Evolutionary conservation across 108 stramenopile genomes (phyloP), one percentile per base, ranked within the genome.

Genomic region (Mediolabrus comicus): DNA sequence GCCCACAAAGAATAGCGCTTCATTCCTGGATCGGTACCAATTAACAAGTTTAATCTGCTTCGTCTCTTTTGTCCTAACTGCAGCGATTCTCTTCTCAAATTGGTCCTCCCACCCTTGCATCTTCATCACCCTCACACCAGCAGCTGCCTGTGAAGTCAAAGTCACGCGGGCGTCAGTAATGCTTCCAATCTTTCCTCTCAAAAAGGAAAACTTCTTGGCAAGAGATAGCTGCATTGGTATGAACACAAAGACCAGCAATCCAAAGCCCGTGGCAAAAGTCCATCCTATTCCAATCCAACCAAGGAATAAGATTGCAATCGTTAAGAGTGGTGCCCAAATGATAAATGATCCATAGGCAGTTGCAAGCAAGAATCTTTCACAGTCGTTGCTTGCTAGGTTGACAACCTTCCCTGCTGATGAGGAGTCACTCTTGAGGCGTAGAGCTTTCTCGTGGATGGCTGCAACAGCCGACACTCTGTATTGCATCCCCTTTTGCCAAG

Each of bases 181-280:
- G 6, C 36, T 74, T 10, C 95, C 95, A 58, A 96, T 84, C 26
- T 69, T 81, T n/a, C 62, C 65, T 4, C 97, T 83, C n/a, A 86
- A 74, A 12, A 55, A 22, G 0, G 89, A 92, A 62, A 98, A 97
- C 27, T 71, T 71, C 19, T 81, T 69, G 36, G 80, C 67, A 31
- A 96, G 74, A 24, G 66, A 81, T 43, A 91, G 62, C 77, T 96
- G 97, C 59, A 95, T 32, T 3, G 94, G 95, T 0, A 96, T 83
- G 22, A 98, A 87, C 0, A 91, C 67, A 31, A 86, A 72, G 10
- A 94, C 46, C 17, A 96, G 58, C 39, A 96, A 63, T 2, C 74
- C 89, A 66, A 90, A 90, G 13, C 93, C 97, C 26, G 89, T 83
- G 16, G 84, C 84, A 80, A 96, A 98, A n/a, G 94, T 71, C 79